Evolutionary conservation across 1,284 basidiomycete genomes (phyloP).

Genomic region (Cronartium ribicola): DNA sequence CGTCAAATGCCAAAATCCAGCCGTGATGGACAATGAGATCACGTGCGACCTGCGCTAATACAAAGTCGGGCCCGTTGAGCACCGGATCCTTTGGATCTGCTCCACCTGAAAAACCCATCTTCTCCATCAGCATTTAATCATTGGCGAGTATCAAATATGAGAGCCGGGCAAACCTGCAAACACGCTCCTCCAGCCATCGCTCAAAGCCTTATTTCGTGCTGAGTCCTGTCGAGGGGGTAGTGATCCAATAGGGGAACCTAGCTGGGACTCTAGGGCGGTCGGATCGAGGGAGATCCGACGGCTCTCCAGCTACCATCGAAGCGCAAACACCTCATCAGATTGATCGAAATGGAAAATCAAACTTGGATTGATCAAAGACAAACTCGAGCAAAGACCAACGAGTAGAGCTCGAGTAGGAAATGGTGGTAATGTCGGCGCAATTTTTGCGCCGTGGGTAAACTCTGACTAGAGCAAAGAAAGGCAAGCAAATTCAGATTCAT

Average conservation of each 20-base stretch:
- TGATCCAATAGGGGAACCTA: conserved; percentile 52
- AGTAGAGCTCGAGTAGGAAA: conserved; percentile 66
- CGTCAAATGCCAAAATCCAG: conserved; percentile 65
- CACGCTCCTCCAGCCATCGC: conserved; percentile 33
- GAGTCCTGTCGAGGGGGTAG: conserved; percentile 50
- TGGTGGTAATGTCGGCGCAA: conserved; percentile 65
- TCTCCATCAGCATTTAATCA: conserved; percentile 31
- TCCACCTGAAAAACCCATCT: conserved; percentile 54
- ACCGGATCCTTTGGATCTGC: conserved; percentile 51
- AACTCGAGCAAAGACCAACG: conserved; percentile 61
- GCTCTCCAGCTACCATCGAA: conserved; percentile 1
- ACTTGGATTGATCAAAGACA: conserved; percentile 55
- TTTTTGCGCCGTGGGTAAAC: conserved; percentile 57
- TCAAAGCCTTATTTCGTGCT: conserved; percentile 43
- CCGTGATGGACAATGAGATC: conserved; percentile 57
- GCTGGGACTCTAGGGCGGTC: conserved; percentile 45
- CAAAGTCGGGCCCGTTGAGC: conserved; percentile 54
- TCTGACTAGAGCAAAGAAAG: conserved; percentile 7
- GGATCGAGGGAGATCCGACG: conserved; percentile 47
- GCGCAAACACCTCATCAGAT: conserved; percentile 28
- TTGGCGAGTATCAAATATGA: conserved; percentile 42
- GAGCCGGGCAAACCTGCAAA: conserved; percentile 23
- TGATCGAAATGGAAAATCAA: conserved; percentile 4
- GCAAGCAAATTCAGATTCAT: background rate
- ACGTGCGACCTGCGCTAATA: conserved; percentile 45